Percentiles rank a stretch among this genome's conserved stretches.
Conservation (phyloP, 176 grass and related monocot species). For the Oryza glumipatula region DNA sequence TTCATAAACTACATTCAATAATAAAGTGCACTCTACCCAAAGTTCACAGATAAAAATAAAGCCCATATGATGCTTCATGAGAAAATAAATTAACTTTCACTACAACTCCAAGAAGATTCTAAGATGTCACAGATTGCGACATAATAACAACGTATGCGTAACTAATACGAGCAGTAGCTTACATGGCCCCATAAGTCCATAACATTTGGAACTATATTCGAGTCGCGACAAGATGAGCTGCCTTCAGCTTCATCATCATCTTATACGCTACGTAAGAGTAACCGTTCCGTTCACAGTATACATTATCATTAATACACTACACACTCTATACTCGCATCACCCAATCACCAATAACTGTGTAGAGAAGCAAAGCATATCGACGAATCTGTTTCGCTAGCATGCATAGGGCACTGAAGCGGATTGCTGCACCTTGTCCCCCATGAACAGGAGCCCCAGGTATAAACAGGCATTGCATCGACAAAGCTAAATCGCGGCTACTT, state of each 20-base stretch:
- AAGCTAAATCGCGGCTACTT: background rate
- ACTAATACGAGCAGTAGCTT: background rate
- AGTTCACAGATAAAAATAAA: background rate
- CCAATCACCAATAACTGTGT: background rate
- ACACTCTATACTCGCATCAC: background rate
- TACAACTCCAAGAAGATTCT: background rate
- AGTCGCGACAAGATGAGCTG: slow-evolving; percentile 20
- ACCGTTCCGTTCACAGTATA: background rate
- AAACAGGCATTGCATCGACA: slow-evolving; percentile 21
- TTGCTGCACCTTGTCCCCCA: background rate
- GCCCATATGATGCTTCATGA: background rate
- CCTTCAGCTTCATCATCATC: slow-evolving; percentile 15
- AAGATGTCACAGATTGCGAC: background rate
- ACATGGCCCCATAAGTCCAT: background rate
- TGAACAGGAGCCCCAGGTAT: background rate
- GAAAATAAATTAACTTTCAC: background rate
- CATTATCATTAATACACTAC: background rate
- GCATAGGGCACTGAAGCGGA: background rate
- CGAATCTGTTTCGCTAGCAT: background rate
- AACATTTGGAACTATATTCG: background rate
- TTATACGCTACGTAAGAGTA: background rate
- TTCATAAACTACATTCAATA: background rate
- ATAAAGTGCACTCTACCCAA: slow-evolving; percentile 1
- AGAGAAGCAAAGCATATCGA: background rate
- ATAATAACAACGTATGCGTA: slow-evolving; percentile 14